Evolutionary conservation across 2,329 filamentous ascomycete genomes (phyloP).

Genomic region (Cladosporium sp.): DNA sequence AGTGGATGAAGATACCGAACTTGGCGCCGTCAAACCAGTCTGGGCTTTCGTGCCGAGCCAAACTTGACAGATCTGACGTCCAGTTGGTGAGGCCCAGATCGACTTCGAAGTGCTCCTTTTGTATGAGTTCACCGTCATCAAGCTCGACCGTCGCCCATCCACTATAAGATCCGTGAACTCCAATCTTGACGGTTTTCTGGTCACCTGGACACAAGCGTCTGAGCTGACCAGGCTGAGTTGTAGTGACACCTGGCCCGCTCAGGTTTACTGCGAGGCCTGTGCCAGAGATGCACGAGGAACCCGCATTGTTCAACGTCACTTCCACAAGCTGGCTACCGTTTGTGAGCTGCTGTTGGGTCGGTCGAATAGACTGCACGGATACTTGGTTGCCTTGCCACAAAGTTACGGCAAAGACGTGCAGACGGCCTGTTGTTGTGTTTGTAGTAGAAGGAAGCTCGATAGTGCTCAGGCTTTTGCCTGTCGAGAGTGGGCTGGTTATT

Average conservation of each 20-base stretch:
- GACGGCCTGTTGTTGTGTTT: slow-evolving; percentile 32
- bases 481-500: slow-evolving; percentile 40
- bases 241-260: slow-evolving; percentile 31
- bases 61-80: slow-evolving; percentile 8
- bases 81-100: not conserved
- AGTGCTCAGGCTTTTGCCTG: slow-evolving; percentile 42
- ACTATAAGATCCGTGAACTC: slow-evolving; percentile 32
- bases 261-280: slow-evolving; percentile 33
- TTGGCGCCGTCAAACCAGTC: slow-evolving; percentile 22
- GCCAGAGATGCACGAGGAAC: slow-evolving; percentile 28
- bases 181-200: slow-evolving; percentile 36
- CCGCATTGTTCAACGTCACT: slow-evolving; percentile 36
- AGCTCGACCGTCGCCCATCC: slow-evolving; percentile 19
- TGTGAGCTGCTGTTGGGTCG: slow-evolving; percentile 39
- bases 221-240: slow-evolving; percentile 33
- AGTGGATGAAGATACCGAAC: slow-evolving; percentile 27
- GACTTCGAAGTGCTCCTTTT: slow-evolving; percentile 16
- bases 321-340: slow-evolving; percentile 38
- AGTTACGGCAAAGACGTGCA: slow-evolving; percentile 40
- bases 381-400: slow-evolving; percentile 26
- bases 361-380: slow-evolving; percentile 37
- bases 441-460: slow-evolving; percentile 36
- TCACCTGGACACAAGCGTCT: slow-evolving; percentile 40
- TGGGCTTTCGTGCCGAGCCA: slow-evolving; percentile 15
- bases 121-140: slow-evolving; percentile 26